Evolutionary conservation across 2,329 filamentous ascomycete genomes (phyloP).

Genomic region (Exophiala phaeomuriformis): DNA sequence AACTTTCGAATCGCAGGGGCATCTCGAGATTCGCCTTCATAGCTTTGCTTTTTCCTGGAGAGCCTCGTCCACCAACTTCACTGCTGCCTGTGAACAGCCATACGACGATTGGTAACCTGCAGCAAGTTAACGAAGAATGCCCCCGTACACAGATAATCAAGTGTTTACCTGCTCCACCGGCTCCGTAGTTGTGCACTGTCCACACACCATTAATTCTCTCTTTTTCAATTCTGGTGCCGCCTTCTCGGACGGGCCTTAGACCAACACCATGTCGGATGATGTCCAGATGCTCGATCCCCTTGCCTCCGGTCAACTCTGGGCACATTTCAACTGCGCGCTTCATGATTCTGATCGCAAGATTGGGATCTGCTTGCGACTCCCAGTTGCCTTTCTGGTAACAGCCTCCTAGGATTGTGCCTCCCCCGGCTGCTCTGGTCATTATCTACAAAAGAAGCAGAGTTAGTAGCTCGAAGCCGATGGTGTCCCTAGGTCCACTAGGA

Average conservation of each 20-base stretch:
- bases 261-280: constrained; percentile 78
- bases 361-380: constrained; percentile 71
- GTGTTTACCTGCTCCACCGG: constrained; percentile 34
- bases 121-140: constrained; percentile 45
- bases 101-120: constrained; percentile 61
- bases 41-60: constrained; percentile 26
- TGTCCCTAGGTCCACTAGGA: not conserved
- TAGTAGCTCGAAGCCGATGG: not conserved
- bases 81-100: constrained; percentile 61
- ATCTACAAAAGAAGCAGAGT: constrained; percentile 32
- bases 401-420: constrained; percentile 80
- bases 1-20: too few species aligned
- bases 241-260: constrained; percentile 64
- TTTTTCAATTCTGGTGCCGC: constrained; percentile 67
- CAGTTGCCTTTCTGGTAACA: constrained; percentile 73
- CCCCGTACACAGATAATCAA: constrained; percentile 37
- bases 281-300: constrained; percentile 65
- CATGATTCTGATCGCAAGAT: constrained; percentile 78
- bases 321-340: constrained; percentile 60
- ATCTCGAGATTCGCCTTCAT: not conserved
- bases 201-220: constrained; percentile 57
- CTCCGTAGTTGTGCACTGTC: constrained; percentile 59
- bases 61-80: constrained; percentile 57
- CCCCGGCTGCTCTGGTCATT: constrained; percentile 71
- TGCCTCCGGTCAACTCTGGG: constrained; percentile 57